phyloP scores from a whole-genome alignment of 345 rosid species.

The Xanthoceras sorbifolium region DNA sequence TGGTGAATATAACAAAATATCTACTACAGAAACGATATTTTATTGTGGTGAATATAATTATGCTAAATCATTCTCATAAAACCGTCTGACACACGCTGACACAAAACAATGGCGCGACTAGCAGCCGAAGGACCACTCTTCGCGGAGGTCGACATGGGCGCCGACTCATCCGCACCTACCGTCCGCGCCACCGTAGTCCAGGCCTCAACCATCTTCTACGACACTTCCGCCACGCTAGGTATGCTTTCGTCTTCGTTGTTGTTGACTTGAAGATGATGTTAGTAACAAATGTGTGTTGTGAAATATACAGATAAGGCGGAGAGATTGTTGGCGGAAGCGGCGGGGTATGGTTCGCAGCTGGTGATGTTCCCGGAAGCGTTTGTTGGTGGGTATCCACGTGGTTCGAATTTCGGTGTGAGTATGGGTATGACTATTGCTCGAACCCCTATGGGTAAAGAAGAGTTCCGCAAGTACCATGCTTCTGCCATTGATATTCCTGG shows the following conservation, averaged over 20 bases:
- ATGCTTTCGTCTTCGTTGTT: background rate
- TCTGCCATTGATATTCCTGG: conserved; percentile 92
- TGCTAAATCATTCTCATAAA: too few species aligned
- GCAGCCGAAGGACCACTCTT: conserved; percentile 48
- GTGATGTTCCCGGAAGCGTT: conserved; percentile 98
- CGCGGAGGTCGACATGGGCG: conserved; percentile 81
- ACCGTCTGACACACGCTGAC: too few species aligned
- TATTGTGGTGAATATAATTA: too few species aligned
- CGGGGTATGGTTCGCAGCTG: conserved; percentile 73
- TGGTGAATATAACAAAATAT: too few species aligned
- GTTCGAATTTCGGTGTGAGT: conserved; percentile 70
- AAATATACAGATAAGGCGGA: conserved; percentile 73
- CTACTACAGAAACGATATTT: too few species aligned
- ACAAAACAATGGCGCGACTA: background rate
- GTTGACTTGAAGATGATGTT: background rate
- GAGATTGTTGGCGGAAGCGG: conserved; percentile 84
- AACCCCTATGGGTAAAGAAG: conserved; percentile 77
- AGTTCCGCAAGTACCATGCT: conserved; percentile 82
- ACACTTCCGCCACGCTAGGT: conserved; percentile 90
- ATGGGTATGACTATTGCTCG: conserved; percentile 84
- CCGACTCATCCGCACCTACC: conserved; percentile 50
- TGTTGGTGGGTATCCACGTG: conserved; percentile 91
- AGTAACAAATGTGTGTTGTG: background rate
- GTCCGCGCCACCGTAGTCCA: conserved; percentile 95
- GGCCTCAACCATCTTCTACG: conserved; percentile 89